Percentiles rank a stretch among this genome's conserved stretches.
Conservation (phyloP, 2,329 filamentous ascomycete genomes). For the Didymosphaeria variabile region DNA sequence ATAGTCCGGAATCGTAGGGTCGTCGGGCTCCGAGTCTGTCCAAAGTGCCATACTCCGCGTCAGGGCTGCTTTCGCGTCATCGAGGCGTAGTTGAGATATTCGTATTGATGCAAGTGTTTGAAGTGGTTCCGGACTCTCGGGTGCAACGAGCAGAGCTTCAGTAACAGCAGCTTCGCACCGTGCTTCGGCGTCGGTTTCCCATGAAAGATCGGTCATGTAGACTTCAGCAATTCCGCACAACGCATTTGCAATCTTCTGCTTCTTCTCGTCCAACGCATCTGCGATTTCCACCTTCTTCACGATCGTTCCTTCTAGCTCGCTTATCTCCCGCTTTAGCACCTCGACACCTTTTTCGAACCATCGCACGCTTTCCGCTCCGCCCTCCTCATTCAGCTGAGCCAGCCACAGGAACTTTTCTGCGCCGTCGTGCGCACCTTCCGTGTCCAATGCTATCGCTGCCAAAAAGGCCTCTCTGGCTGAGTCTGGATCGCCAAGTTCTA, state of each 20-base stretch:
- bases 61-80: conserved; percentile 83
- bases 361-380: conserved; percentile 66
- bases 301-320: conserved; percentile 63
- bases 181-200: conserved; percentile 88
- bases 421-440: conserved; percentile 81
- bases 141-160: conserved; percentile 86
- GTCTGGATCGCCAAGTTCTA: conserved; percentile 84
- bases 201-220: conserved; percentile 97
- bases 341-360: conserved; percentile 75
- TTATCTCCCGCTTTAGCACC: conserved; percentile 76
- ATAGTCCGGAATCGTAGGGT: conserved; percentile 82
- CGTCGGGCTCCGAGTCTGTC: conserved; percentile 78
- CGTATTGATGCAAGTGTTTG: conserved; percentile 94
- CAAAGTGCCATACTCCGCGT: conserved; percentile 82
- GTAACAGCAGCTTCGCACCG: conserved; percentile 89
- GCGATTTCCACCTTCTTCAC: conserved; percentile 45
- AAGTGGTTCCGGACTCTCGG: conserved; percentile 84
- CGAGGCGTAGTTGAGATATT: conserved; percentile 82
- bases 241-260: conserved; percentile 84
- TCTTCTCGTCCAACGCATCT: conserved; percentile 70
- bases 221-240: conserved; percentile 94
- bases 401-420: conserved; percentile 95
- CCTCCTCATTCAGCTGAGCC: conserved; percentile 81
- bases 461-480: conserved; percentile 76
- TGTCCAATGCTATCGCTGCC: conserved; percentile 77